Percentiles rank a stretch among this genome's conserved stretches.
These are phyloP conservation scores for Boletellus sp. DNA, from an alignment of 1,284 basidiomycete genomes.

Conservation along the genomic window DNA sequence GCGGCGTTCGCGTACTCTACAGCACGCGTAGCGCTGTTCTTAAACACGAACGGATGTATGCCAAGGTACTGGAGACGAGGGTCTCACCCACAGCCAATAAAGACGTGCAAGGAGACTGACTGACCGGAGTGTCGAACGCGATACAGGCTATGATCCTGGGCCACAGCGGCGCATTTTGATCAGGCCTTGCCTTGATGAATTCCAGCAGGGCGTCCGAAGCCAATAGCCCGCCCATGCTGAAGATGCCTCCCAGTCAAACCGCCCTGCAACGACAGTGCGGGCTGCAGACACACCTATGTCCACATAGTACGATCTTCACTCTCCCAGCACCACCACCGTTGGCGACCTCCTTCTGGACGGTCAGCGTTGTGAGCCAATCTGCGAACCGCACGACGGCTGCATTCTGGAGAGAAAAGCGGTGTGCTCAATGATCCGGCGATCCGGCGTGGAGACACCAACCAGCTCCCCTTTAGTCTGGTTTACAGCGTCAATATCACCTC, in stretches of 20 bases:
- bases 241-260: slow-evolving; percentile 1
- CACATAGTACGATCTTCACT: slow-evolving; percentile 82
- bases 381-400: slow-evolving; percentile 81
- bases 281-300: slow-evolving; percentile 68
- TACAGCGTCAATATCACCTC: slow-evolving; percentile 12
- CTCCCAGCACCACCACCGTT: slow-evolving; percentile 71
- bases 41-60: slow-evolving; percentile 83
- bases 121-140: slow-evolving; percentile 89
- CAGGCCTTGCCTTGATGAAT: slow-evolving; percentile 63
- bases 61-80: slow-evolving; percentile 66
- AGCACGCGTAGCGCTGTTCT: slow-evolving; percentile 78
- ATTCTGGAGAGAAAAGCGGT: slow-evolving; percentile 42
- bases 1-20: slow-evolving; percentile 71
- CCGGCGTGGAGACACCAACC: slow-evolving; percentile 44
- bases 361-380: slow-evolving; percentile 84
- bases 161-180: slow-evolving; percentile 70
- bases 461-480: slow-evolving; percentile 79
- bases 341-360: slow-evolving; percentile 75
- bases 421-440: slow-evolving; percentile 1
- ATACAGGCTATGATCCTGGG: slow-evolving; percentile 78
- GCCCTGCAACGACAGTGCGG: background rate
- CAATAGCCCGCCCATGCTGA: slow-evolving; percentile 86
- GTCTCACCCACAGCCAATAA: background rate
- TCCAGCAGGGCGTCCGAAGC: slow-evolving; percentile 81
- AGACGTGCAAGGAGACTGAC: slow-evolving; percentile 34